Evolutionary conservation across 169 alveolate genomes (phyloP).

Genomic region (Eimeria falciformis): DNA sequence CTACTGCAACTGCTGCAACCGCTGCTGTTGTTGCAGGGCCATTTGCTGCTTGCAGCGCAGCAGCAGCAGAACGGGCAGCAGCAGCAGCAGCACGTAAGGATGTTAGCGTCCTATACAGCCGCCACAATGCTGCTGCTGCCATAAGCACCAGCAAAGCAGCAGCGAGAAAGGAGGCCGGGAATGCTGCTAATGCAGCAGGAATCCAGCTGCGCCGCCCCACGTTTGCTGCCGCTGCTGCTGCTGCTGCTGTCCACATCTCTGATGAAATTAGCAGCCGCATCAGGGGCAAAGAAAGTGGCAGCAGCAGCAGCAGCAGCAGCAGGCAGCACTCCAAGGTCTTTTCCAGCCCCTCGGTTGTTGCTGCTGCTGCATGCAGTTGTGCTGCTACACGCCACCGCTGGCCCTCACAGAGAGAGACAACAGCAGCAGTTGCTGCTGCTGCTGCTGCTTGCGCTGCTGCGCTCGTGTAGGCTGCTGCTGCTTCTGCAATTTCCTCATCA

Average conservation of each 20-base stretch:
- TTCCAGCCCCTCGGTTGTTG: neutral
- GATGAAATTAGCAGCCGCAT: slow-evolving; percentile 36
- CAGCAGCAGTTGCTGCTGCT: neutral
- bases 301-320: slow-evolving; percentile 62
- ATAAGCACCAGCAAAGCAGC: neutral
- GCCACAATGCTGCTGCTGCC: slow-evolving; percentile 3
- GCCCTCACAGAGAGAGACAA: neutral
- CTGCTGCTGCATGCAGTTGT: slow-evolving; percentile 5
- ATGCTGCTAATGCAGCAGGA: neutral
- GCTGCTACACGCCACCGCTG: neutral
- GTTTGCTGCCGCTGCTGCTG: slow-evolving; percentile 34
- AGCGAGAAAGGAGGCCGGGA: slow-evolving; percentile 39
- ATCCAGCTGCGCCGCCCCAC: neutral
- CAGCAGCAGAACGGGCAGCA: slow-evolving; percentile 16
- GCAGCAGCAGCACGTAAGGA: neutral
- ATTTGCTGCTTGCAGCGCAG: neutral
- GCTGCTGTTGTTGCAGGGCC: neutral
- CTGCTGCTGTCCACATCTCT: too few relatives aligned
- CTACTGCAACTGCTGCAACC: neutral
- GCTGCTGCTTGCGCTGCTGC: neutral
- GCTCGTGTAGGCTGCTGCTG: neutral
- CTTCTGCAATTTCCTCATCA: neutral
- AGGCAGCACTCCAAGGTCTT: neutral
- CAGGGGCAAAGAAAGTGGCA: neutral
- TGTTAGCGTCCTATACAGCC: neutral